Evolutionary conservation across 345 rosid genomes (phyloP).

Genomic region (Rubroshorea leprosula): DNA sequence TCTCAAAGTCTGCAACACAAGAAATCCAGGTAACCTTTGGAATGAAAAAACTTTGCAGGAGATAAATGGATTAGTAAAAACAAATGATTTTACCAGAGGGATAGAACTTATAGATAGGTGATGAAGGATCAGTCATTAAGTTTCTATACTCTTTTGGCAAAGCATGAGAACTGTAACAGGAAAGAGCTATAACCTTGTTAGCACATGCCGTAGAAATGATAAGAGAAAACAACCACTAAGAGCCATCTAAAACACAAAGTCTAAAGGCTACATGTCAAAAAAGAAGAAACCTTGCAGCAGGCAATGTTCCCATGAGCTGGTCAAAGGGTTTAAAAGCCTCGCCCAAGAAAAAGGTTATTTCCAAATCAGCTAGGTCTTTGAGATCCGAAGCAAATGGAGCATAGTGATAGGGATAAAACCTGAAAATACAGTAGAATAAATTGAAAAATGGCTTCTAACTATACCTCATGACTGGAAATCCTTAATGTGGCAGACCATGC

Average conservation of each 20-base stretch:
- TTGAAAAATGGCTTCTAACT: background rate
- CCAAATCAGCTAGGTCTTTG: slow-evolving; percentile 65
- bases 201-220: slow-evolving; percentile 5
- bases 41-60: background rate
- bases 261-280: background rate
- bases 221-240: background rate
- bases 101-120: slow-evolving; percentile 67
- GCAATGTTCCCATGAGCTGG: slow-evolving; percentile 97
- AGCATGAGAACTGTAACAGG: slow-evolving; percentile 68
- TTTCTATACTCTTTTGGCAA: slow-evolving; percentile 71
- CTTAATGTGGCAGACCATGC: background rate
- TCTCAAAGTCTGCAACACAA: slow-evolving; percentile 69
- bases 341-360: slow-evolving; percentile 80
- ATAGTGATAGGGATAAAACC: slow-evolving; percentile 98
- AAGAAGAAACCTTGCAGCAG: slow-evolving; percentile 70
- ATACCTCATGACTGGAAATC: background rate
- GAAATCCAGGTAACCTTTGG: slow-evolving; percentile 1
- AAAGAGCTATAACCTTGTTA: slow-evolving; percentile 18
- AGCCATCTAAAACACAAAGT: background rate
- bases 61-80: slow-evolving; percentile 10
- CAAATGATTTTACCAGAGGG: slow-evolving; percentile 55
- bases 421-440: slow-evolving; percentile 30
- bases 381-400: slow-evolving; percentile 99
- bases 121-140: slow-evolving; percentile 80
- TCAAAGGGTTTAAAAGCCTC: slow-evolving; percentile 98